Evolutionary conservation across 345 rosid species (phyloP), one percentile per base, ranked within the genome.

Genomic region (Ceriops decandra): DNA sequence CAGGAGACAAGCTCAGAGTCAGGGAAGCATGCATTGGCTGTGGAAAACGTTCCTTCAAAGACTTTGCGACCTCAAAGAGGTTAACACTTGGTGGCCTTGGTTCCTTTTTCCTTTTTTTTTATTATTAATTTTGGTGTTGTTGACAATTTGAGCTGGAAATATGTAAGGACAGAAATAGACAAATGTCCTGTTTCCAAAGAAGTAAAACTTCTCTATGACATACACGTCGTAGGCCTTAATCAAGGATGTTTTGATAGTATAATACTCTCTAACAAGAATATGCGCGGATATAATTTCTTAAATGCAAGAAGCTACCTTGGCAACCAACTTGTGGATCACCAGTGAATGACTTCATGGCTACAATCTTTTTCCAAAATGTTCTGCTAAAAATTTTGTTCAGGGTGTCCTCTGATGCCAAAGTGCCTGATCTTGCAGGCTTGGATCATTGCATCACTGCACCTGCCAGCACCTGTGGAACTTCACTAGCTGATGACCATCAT

Each of bases 361-460:
- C 30, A 6, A 4, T 27, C 17, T 21, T 27, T 56, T 56, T 56
- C 31, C 17, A 11, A 15, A 56, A 56, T 52, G 32, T 66, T 52
- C 19, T 20, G 3, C 17, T 57, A n/a, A 61, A 58, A 54, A 53
- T 30, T 69, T 56, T 68, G 32, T 69, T 32, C 15, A 1, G 28
- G 17, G 5, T 72, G 7, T 69, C 27, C 47, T 33, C 75, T 83
- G 72, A 83, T 72, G 47, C 20, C 47, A 60, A 62, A 66, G 56
- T 47, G 28, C 75, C 67, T 80, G 74, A 63, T 83, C 62, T 78
- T 82, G 77, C 78, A 87, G 99, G 88, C 60, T 74, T 90, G 80
- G 89, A 82, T 76, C 89, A 88, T 75, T 73, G 83, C 76, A 76
- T 21, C 54, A 80, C 87, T 71, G 86, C 88, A 61, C 93, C 97